Evolutionary conservation across 345 rosid genomes (phyloP), one percentile per base, ranked within the genome.

Genomic region (Syzygium jambos): DNA sequence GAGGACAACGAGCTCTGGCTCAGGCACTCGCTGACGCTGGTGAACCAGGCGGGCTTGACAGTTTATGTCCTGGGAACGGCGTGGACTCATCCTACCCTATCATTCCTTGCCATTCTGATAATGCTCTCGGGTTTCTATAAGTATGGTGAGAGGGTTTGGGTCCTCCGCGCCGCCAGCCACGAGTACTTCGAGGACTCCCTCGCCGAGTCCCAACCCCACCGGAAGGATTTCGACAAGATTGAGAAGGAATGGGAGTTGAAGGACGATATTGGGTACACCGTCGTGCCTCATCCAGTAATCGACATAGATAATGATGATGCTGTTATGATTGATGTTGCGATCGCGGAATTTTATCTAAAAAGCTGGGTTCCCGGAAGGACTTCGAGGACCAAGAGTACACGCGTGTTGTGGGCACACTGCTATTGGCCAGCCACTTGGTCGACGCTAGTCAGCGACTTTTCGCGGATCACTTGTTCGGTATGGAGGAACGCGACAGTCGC

Each of bases 231-330:
- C 8, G 5, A 1, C 57, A 55, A 21, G 57, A 21, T 55, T 55
- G 0, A 8, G 25, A 4, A 0, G 0, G 57, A 7, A 55, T 55
- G 2, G 0, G 0, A 0, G 0, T 54, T 54, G 10, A 21, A 21
- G 57, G 0, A 0, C 0, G 2, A 0, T 4, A 23, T 17, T 19
- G 57, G 25, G 57, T 7, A 21, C 4, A 0, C 2, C 0, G 1
- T 84, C 15, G 85, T 51, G 54, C 85, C 85, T 30, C 85, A 84
- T 84, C 25, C 25, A 19, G 85, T 84, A 25, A 84, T 84, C 34
- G 85, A 84, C 9, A 1, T 53, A 53, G 22, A 19, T 53, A 53
- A 53, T 53, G 56, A 53, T 16, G 56, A 53, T 53, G 56, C 56
- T 53, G 16, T 53, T 53, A 53, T 2, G 56, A 17, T 53, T 3